Conservation (phyloP, 2,329 filamentous ascomycete genomes). For the Lecanosticta acicola region DNA sequence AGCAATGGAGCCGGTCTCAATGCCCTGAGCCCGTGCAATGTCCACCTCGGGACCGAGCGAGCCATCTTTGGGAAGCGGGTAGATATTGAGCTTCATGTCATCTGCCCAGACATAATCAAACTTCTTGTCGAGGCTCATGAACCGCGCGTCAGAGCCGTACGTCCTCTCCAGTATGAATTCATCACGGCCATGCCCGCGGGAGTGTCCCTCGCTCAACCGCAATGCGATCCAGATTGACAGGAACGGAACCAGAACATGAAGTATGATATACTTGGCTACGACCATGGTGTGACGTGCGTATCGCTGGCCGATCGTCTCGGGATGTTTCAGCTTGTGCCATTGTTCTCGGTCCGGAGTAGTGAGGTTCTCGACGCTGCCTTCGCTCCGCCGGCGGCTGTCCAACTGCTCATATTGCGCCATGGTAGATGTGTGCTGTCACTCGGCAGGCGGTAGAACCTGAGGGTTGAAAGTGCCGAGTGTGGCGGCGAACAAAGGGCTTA, state of each 20-base stretch:
- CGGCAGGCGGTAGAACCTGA: no score
- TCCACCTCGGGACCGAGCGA: conserved; percentile 3
- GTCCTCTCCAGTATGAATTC: background rate
- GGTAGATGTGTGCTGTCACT: no score
- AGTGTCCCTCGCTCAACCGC: background rate
- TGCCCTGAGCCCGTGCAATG: conserved; percentile 1
- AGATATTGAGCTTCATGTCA: conserved; percentile 2
- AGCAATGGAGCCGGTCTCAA: conserved; percentile 6
- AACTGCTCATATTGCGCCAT: background rate
- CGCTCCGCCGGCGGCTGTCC: background rate
- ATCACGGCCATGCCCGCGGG: background rate
- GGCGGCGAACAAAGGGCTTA: no score
- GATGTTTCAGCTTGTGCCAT: background rate
- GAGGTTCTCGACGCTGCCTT: background rate
- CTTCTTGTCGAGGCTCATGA: conserved; percentile 12
- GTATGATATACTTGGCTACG: background rate
- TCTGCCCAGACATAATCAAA: conserved; percentile 12
- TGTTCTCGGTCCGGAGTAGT: background rate
- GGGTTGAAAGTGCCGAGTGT: no score
- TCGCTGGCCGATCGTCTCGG: background rate
- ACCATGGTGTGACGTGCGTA: background rate
- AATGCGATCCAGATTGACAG: background rate
- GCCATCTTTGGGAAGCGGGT: conserved; percentile 6
- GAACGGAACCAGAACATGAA: background rate
- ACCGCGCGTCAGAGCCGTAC: conserved; percentile 7